A percentile compares a stretch with the other conserved stretches of the same genome.
Conservation (phyloP, 1,284 basidiomycete genomes). For the Golubevia sp. region DNA sequence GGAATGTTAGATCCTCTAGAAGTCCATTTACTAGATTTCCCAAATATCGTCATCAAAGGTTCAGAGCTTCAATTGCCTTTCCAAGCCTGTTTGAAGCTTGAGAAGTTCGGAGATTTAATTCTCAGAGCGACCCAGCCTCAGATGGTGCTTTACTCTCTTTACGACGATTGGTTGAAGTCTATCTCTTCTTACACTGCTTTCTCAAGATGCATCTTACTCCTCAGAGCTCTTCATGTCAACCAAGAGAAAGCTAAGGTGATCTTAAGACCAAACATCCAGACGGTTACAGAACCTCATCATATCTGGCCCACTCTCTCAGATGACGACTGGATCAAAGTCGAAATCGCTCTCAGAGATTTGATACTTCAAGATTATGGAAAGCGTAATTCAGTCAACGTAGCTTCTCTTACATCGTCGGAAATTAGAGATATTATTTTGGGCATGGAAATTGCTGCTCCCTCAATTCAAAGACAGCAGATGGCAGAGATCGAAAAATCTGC, state of each 20-base stretch:
- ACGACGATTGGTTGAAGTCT: conserved; percentile 59
- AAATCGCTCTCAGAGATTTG: conserved; percentile 55
- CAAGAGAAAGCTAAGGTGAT: conserved; percentile 61
- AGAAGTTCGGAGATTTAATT: conserved; percentile 58
- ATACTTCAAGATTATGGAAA: conserved; percentile 59
- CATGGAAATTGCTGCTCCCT: conserved; percentile 54
- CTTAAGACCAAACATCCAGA: conserved; percentile 51
- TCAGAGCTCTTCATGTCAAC: conserved; percentile 60
- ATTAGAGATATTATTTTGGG: conserved; percentile 60
- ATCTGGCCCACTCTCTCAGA: conserved; percentile 60
- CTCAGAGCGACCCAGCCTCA: conserved; percentile 58
- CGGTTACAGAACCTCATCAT: conserved; percentile 59
- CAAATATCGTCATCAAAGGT: conserved; percentile 59
- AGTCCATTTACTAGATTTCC: conserved; percentile 60
- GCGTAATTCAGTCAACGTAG: conserved; percentile 58
- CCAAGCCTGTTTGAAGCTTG: conserved; percentile 59
- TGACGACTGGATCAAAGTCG: conserved; percentile 62
- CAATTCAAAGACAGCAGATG: conserved; percentile 60
- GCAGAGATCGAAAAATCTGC: conserved; percentile 58
- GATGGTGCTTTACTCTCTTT: conserved; percentile 59
- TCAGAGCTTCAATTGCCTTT: conserved; percentile 58
- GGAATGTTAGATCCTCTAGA: conserved; percentile 61
- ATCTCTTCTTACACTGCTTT: conserved; percentile 61
- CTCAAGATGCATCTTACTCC: conserved; percentile 53
- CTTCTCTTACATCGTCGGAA: conserved; percentile 51